phyloP scores from a whole-genome alignment of 306 rosid species.

The Dryas alaskensis region DNA sequence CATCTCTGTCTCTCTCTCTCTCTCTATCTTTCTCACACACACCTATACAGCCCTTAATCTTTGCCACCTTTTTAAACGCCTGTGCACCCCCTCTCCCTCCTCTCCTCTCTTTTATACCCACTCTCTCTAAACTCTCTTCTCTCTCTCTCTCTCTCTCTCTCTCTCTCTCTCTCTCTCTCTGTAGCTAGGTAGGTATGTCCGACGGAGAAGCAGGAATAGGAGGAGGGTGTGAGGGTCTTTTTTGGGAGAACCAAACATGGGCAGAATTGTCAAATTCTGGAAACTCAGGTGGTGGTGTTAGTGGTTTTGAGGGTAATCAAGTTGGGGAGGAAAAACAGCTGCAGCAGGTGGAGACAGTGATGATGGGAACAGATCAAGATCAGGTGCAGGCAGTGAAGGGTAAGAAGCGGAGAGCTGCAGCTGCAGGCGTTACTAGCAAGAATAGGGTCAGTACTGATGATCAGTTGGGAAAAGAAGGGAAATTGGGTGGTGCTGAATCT shows the following conservation, averaged over 20 bases:
- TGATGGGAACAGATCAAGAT: not conserved
- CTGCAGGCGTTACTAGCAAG: too few relatives aligned
- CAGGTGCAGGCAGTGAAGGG: not conserved
- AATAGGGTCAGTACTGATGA: too few relatives aligned
- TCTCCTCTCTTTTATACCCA: not conserved
- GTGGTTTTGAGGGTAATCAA: not conserved
- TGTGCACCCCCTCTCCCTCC: not conserved
- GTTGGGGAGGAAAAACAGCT: too few relatives aligned
- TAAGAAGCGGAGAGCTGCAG: conserved; percentile 16
- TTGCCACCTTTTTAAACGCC: conserved; percentile 32
- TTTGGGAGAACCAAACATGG: conserved; percentile 36
- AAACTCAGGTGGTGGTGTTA: conserved; percentile 14
- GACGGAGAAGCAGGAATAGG: conserved; percentile 14
- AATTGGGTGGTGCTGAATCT: conserved; percentile 16
- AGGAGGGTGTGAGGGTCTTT: not conserved
- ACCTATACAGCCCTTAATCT: not conserved
- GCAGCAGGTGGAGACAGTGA: not conserved
- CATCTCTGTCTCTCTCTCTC: not conserved
- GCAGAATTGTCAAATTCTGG: conserved; percentile 27
- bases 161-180: not conserved
- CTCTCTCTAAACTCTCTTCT: not conserved
- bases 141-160: not conserved
- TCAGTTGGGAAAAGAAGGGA: too few relatives aligned
- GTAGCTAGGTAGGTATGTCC: conserved; percentile 14
- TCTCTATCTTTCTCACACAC: conserved; percentile 6